Percentiles rank a stretch among this genome's conserved stretches.
phyloP scores from a whole-genome alignment of 768 basidiomycete genomes.

The Phallus indusiatus region DNA sequence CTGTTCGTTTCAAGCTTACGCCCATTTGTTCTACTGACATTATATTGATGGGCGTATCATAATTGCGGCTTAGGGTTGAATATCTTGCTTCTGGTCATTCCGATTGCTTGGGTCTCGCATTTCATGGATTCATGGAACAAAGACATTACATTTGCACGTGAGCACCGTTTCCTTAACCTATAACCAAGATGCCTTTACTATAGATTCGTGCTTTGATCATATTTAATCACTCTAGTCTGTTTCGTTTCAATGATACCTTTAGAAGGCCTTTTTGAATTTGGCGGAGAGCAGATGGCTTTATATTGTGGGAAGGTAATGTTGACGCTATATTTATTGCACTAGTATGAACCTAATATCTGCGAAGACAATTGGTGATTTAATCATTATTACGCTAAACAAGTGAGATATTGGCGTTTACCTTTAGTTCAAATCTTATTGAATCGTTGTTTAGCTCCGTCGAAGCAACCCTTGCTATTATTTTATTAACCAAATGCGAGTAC shows the following conservation, averaged over 20 bases:
- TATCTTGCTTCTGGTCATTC: conserved; percentile 45
- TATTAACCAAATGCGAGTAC: conserved; percentile 68
- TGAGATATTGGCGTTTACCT: conserved; percentile 21
- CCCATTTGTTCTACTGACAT: too few relatives aligned
- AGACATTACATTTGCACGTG: conserved; percentile 36
- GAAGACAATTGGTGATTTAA: conserved; percentile 47
- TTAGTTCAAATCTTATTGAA: not conserved
- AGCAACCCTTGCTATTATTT: conserved; percentile 59
- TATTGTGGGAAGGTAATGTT: conserved; percentile 35
- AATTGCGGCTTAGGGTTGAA: conserved; percentile 64
- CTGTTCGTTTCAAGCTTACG: conserved; percentile 33
- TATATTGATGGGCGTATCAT: too few relatives aligned
- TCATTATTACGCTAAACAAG: conserved; percentile 60
- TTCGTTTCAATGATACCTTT: conserved; percentile 60
- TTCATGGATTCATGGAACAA: conserved; percentile 30
- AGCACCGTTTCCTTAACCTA: too few relatives aligned
- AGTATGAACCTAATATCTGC: not conserved
- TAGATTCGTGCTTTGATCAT: too few relatives aligned
- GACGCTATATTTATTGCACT: not conserved
- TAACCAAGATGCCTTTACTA: too few relatives aligned
- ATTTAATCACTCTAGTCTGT: too few relatives aligned
- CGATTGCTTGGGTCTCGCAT: conserved; percentile 52
- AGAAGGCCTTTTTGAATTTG: conserved; percentile 58
- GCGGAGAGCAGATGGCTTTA: conserved; percentile 44
- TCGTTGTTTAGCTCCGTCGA: conserved; percentile 46